Conservation (phyloP, 805 yeast species). For the Nakazawaea ishiwadae region DNA sequence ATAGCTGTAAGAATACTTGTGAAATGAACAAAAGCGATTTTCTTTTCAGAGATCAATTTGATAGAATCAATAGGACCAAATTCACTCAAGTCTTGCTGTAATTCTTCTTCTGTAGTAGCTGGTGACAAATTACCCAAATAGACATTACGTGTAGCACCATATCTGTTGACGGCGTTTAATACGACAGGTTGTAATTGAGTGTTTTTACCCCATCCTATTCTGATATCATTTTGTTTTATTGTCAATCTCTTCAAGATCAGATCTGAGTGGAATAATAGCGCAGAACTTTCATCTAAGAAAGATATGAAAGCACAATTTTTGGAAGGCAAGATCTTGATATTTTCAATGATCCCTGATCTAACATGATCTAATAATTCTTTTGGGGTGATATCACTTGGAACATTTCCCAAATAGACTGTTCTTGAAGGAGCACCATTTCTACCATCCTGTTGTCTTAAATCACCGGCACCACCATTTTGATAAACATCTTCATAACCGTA, state of each 20-base stretch:
- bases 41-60: slow-evolving; percentile 73
- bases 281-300: slow-evolving; percentile 83
- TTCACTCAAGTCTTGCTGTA: slow-evolving; percentile 58
- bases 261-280: slow-evolving; percentile 88
- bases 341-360: slow-evolving; percentile 84
- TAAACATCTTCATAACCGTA: no score
- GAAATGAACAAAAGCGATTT: slow-evolving; percentile 88
- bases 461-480: no score
- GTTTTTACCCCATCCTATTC: slow-evolving; percentile 92
- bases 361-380: slow-evolving; percentile 86
- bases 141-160: slow-evolving; percentile 92
- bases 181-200: slow-evolving; percentile 72
- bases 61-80: slow-evolving; percentile 86
- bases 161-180: slow-evolving; percentile 68
- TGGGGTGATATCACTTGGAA: slow-evolving; percentile 76
- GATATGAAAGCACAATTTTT: slow-evolving; percentile 89
- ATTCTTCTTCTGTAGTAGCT: slow-evolving; percentile 57
- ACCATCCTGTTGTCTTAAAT: no score
- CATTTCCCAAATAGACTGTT: slow-evolving; percentile 85
- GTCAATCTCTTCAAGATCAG: slow-evolving; percentile 80
- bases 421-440: slow-evolving; percentile 59
- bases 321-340: slow-evolving; percentile 69
- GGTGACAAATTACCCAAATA: slow-evolving; percentile 73
- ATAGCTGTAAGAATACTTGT: slow-evolving; percentile 83
- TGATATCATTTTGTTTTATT: slow-evolving; percentile 75